A percentile compares a stretch with the other conserved stretches of the same genome.
Evolutionary conservation across 2,329 filamentous ascomycete genomes (phyloP).

Genomic region (Botrytis fabae): DNA sequence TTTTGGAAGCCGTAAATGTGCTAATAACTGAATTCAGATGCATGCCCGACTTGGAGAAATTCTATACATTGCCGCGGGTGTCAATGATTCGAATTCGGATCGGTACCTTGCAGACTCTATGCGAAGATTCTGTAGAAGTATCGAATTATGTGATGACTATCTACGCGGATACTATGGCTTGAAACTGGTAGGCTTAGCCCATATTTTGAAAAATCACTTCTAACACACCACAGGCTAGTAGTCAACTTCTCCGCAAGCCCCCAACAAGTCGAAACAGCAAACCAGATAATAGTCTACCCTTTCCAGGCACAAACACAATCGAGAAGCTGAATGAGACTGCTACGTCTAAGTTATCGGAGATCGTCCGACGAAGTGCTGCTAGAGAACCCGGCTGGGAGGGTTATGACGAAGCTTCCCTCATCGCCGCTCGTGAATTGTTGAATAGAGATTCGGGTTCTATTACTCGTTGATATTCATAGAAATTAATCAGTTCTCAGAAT

Average conservation of each 20-base stretch:
- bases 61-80: conserved; percentile 66
- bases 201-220: background rate
- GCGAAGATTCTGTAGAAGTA: conserved; percentile 82
- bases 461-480: conserved; percentile 34
- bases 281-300: conserved; percentile 47
- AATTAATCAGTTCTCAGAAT: conserved; percentile 20
- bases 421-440: conserved; percentile 61
- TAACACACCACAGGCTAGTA: conserved; percentile 39
- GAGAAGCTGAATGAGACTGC: conserved; percentile 70
- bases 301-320: conserved; percentile 59
- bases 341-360: conserved; percentile 73
- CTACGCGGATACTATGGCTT: conserved; percentile 90
- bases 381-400: conserved; percentile 69
- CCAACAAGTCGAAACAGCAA: conserved; percentile 51
- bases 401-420: conserved; percentile 70
- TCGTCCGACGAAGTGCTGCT: conserved; percentile 63
- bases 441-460: conserved; percentile 35
- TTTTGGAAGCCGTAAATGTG: conserved; percentile 32
- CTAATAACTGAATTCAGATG: conserved; percentile 53
- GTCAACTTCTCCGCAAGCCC: conserved; percentile 46
- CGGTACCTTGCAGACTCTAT: conserved; percentile 70
- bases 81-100: conserved; percentile 43
- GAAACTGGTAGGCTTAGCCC: conserved; percentile 61
- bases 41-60: conserved; percentile 87
- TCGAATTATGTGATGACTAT: conserved; percentile 93